A percentile compares a stretch with the other conserved stretches of the same genome.
phyloP scores from a whole-genome alignment of 139 green algal genomes.

The Coelastrella sp. region DNA sequence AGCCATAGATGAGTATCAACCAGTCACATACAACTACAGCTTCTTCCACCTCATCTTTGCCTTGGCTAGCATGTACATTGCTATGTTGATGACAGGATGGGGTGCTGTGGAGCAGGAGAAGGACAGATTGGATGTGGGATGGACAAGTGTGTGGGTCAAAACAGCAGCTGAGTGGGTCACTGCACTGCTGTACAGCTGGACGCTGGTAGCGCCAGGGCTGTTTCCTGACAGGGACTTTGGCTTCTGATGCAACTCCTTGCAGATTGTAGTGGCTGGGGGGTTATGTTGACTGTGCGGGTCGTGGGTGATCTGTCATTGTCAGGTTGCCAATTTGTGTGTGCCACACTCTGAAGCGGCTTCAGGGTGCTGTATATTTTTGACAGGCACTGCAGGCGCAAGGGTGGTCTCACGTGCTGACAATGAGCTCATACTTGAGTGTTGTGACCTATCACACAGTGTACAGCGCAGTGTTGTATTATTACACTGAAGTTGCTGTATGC shows the following conservation, averaged over 20 bases:
- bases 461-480: too few relatives aligned
- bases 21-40: slow-evolving; percentile 86
- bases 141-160: slow-evolving; percentile 97
- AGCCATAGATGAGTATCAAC: slow-evolving; percentile 72
- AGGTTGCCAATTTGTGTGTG: neutral
- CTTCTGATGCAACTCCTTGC: neutral
- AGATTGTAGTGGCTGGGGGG: neutral
- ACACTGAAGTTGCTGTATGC: too few relatives aligned
- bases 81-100: slow-evolving; percentile 99
- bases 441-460: too few relatives aligned
- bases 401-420: too few relatives aligned
- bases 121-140: slow-evolving; percentile 95
- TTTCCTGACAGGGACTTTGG: slow-evolving; percentile 91
- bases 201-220: slow-evolving; percentile 88
- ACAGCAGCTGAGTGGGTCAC: slow-evolving; percentile 81
- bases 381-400: too few relatives aligned
- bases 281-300: neutral
- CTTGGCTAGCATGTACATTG: slow-evolving; percentile 94
- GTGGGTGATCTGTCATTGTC: neutral
- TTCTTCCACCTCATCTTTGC: slow-evolving; percentile 99
- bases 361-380: too few relatives aligned
- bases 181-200: slow-evolving; percentile 91
- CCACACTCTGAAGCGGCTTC: too few relatives aligned
- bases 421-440: too few relatives aligned
- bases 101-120: slow-evolving; percentile 74